Evolutionary conservation across 2,329 filamentous ascomycete species (phyloP), one percentile per base, ranked within the genome.

Genomic region (Calonectria multiphialidica): DNA sequence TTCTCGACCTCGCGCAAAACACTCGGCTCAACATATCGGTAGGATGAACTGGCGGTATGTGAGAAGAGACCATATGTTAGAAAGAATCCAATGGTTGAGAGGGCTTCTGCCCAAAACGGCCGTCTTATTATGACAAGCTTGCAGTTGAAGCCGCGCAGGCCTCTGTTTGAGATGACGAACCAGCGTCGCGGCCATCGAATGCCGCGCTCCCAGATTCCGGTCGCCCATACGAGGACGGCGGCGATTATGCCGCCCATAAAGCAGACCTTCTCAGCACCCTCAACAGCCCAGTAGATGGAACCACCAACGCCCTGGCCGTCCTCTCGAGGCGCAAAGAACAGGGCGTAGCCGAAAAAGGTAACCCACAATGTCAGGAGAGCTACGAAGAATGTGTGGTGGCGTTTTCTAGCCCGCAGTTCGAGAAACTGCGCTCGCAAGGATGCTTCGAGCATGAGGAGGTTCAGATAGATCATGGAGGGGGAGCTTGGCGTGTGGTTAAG

Each of bases 391-490:
- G 95, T 96, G 83, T 99, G 96, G 79, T 98, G 95, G 18, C 97
- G 93, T 59, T 95, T 91, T 49, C 97, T 93, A 57, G 95, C 94
- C 71, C 96, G 94, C 53, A 98, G 90, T 74, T 95, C 94, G 69
- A 99, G 92, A 84, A 97, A 98, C 80, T 99, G 97, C 28, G 95
- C 93, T 76, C 97, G 95, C 42, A 99, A 88, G 6, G 95, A 98
- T 61, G 95, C 95, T 84, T 99, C 97, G 83, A 99, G 94, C 79
- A 99, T 97, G 71, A 99, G 90, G 28, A 99, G 93, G 84, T 99
- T 99, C 80, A 99, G 92, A 86, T 99, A 99, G 81, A 99, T 98
- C 88, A 98, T 97, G 67, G 95, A 95, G 55, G 96, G 96, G 18
- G 95, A 95, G 81, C 94, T 96, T n/a, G 96, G 96, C 18, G 96